Base-by-base conservation (phyloP, 768 basidiomycete species). In the Russula olivacea region DNA sequence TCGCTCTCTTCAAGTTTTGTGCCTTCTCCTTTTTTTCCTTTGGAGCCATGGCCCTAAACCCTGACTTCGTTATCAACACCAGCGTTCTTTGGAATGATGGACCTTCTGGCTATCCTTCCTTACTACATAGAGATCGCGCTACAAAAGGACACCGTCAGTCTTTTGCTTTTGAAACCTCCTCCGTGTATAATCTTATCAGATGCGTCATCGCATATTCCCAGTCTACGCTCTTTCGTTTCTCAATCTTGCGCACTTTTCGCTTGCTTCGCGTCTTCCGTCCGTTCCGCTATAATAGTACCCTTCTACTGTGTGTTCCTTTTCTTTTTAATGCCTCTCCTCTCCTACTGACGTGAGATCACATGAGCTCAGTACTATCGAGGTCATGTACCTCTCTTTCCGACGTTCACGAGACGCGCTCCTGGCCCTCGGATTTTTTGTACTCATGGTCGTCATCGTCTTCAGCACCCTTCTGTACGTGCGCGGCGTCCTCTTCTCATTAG, bases 141-240 rank as follows among this genome's bases (percentile, higher is more conserved):
- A 12, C 85, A 83, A 41, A 89, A 93, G 76, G 93, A 97, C 73
- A 94, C 92, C 1, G 91, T 91, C 67, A 50, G 83, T 75, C 30
- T 30, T 45, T 63, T 67, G 5, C 32, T 55, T 43, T 50, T 59
- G n/a, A 30, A 10, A 21, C 36, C 50, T 43, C 50, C 45, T 34
- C 30, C 4, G n/a, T 4, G 30, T 34, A 40, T 57, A 7, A 48
- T 59, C 59, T 53, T 55, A 59, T 41, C 45, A 21, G 21, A 47
- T 47, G 45, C 21, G 10, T 11, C 6, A 23, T 11, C 34, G 9
- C 23, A n/a, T 36, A 47, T 17, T 56, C 36, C 6, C 71, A 92
- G 89, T 87, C 90, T 4, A 87, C 88, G 38, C 78, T 93, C 58
- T 96, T 95, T 74, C 81, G 93, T 19, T 97, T 95, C 72, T 93